Evolutionary conservation across 2,329 filamentous ascomycete species (phyloP), one percentile per base, ranked within the genome.

Genomic region (Colletotrichum lentis): DNA sequence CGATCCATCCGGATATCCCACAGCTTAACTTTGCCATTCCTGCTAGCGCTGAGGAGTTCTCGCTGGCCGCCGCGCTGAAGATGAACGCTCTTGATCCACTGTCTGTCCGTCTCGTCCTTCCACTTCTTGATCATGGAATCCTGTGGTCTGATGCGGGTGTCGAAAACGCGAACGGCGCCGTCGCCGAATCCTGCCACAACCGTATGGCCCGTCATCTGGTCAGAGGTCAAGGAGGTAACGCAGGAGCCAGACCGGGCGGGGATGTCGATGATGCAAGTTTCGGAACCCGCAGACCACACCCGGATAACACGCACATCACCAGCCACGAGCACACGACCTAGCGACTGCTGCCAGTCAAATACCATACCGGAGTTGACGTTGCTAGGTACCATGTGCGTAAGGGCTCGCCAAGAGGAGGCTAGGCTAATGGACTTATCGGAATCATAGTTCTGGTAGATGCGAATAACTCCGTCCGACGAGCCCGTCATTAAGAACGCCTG

Each of bases 291-390:
- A 76, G 96, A 96, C 96, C 96, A 99, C 41, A 98, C 93, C 43
- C 94, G 88, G 73, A 99, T 97, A 41, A 97, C 92, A 66, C 96
- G 92, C 62, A 97, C 93, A 77, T 99, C 96, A 52, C 96, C 96
- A 12, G 96, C 96, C 39, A 98, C 96, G n/a, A 99, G 85, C 8
- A 97, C 90, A 69, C 93, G 92, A 8, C 96, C 96, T 73, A 93
- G 93, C n/a, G 96, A 94, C 80, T 99, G 96, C 77, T 98, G 95
- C 96, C 96, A 99, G 78, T 99, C 95, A 76, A 98, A 96, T 31
- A 98, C 95, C 80, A 99, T 91, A 24, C 96, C 96, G 1, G 94
- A 94, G 77, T 97, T 97, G 75, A 94, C 91, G 74, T 95, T 97
- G 77, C 93, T 97, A 4, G 94, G 93, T 6, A 98, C 91, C 76